phyloP scores from a whole-genome alignment of 371 early-diverging fungal species.

The Zopfochytrium polystomum region DNA sequence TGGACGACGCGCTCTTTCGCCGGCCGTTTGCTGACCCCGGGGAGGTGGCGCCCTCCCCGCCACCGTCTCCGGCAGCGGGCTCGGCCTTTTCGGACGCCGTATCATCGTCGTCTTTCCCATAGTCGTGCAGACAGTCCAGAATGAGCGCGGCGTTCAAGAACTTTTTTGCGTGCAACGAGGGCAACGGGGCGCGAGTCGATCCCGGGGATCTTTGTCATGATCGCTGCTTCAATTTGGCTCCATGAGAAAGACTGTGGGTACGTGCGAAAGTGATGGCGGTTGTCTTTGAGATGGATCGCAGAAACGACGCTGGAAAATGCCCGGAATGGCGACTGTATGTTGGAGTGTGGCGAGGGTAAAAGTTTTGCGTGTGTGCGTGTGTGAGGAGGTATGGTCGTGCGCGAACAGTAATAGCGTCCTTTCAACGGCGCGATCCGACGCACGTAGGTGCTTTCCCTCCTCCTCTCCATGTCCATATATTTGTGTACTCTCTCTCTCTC shows the following conservation, averaged over 20 bases:
- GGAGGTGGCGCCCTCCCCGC: constrained; percentile 12
- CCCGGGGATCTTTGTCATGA: neutral
- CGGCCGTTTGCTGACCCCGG: constrained; percentile 12
- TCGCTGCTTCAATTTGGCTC: constrained; percentile 14
- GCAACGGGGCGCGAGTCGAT: too few species aligned
- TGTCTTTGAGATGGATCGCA: constrained; percentile 18
- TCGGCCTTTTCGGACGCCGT: constrained; percentile 17
- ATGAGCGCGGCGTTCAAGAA: too few species aligned
- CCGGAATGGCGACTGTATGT: constrained; percentile 17
- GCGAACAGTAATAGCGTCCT: too few species aligned
- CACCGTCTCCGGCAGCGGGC: constrained; percentile 11
- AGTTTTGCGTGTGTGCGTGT: too few species aligned
- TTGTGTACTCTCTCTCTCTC: too few species aligned
- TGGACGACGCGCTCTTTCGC: constrained; percentile 9
- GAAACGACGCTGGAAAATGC: constrained; percentile 15
- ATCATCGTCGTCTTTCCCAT: too few species aligned
- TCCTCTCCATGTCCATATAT: too few species aligned
- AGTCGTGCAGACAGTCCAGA: too few species aligned
- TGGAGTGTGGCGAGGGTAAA: neutral
- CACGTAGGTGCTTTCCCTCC: too few species aligned
- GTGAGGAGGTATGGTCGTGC: too few species aligned
- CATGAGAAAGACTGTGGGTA: constrained; percentile 24
- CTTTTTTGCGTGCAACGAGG: too few species aligned
- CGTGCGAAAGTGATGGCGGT: constrained; percentile 23
- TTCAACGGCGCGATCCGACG: too few species aligned